Base-by-base conservation (phyloP, 1,284 basidiomycete genomes). In the Trichosporon ovoides region DNA sequence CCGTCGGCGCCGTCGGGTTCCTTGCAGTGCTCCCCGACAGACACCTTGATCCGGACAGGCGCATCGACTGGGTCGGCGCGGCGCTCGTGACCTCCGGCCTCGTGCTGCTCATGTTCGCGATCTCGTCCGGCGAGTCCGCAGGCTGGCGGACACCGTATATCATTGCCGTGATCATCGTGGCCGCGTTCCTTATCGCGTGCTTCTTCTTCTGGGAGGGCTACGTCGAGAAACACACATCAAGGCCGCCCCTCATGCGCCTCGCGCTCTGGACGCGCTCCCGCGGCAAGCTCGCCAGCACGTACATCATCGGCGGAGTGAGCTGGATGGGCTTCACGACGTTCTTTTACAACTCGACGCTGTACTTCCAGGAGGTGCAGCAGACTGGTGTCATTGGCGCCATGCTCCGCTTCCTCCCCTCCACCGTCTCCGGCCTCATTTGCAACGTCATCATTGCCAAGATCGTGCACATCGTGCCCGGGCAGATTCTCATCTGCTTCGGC, bases 31-130 rank as follows among this genome's bases (percentile, higher is more conserved):
- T 87, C 38, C 58, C 74, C 0, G 85, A 80, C 57, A 59, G 62
- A 3, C 64, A 72, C 10, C 68, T 70, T 4, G 70, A 68, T 28
- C 52, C 57, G 0, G 86, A 89, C 64, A 77, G 77, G 22, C 80
- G 87, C 0, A 80, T 95, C 0, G 91, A 96, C 69, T 93, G 89
- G 88, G 68, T 89, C 19, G 91, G 92, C 5, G 87, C 87, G 0
- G 77, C 83, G 18, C 75, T 93, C 33, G 81, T 90, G 46, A 91
- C 89, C 0, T 72, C 80, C 0, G 91, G 88, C 0, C 79, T 94
- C 14, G 85, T 89, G 0, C 79, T 94, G 2, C 80, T 95, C 62
- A 82, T 88, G 12, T 94, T 93, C 68, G 84, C 86, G 0, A 81
- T 95, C 1, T 85, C 86, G 48, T 84, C 90, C 68, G 90, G 87